Evolutionary conservation across 2,329 filamentous ascomycete genomes (phyloP).

Genomic region (Didymella keratinophila): DNA sequence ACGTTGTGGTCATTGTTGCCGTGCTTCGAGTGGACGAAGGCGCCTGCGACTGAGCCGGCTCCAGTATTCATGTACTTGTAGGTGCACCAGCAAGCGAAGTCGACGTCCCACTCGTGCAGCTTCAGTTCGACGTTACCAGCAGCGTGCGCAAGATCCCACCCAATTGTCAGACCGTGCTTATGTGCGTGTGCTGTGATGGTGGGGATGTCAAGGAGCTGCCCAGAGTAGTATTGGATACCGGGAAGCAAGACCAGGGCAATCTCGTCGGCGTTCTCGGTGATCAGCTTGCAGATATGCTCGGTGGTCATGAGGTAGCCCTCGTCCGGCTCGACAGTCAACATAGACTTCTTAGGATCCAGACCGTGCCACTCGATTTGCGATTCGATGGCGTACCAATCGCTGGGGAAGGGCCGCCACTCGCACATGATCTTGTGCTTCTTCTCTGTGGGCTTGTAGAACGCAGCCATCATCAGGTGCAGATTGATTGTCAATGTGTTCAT

Average conservation of each 20-base stretch:
- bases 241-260: slow-evolving; percentile 81
- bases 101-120: slow-evolving; percentile 87
- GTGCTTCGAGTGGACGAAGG: slow-evolving; percentile 81
- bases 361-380: slow-evolving; percentile 79
- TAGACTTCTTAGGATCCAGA: slow-evolving; percentile 68
- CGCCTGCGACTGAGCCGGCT: slow-evolving; percentile 78
- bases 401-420: slow-evolving; percentile 88
- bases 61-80: slow-evolving; percentile 95
- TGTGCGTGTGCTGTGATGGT: slow-evolving; percentile 80
- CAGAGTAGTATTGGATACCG: slow-evolving; percentile 89
- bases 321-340: slow-evolving; percentile 75
- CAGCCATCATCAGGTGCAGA: slow-evolving; percentile 82
- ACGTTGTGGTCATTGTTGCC: slow-evolving; percentile 68
- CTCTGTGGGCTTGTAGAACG: slow-evolving; percentile 76
- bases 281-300: slow-evolving; percentile 71
- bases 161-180: slow-evolving; percentile 72
- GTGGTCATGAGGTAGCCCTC: slow-evolving; percentile 69
- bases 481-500: slow-evolving; percentile 89
- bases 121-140: slow-evolving; percentile 81
- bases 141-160: slow-evolving; percentile 89
- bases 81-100: slow-evolving; percentile 91
- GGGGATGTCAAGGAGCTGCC: slow-evolving; percentile 83
- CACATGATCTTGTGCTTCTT: slow-evolving; percentile 78
- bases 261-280: slow-evolving; percentile 74
- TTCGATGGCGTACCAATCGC: slow-evolving; percentile 85